Percentiles rank a stretch among this genome's conserved stretches.
phyloP scores from a whole-genome alignment of 768 basidiomycete genomes.

The Mycena belliarum region DNA sequence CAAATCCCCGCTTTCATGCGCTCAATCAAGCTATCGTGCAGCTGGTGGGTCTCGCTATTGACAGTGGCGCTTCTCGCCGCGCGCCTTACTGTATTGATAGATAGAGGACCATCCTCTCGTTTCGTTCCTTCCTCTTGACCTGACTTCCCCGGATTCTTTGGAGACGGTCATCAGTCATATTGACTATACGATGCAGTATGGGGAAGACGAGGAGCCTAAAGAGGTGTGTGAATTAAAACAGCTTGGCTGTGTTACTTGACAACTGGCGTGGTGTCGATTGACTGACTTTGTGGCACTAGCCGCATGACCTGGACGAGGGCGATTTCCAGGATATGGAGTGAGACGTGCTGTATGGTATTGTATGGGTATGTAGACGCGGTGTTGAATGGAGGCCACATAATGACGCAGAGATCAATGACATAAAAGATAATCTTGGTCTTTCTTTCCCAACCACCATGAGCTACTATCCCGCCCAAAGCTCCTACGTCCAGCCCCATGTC shows the following conservation, averaged over 20 bases:
- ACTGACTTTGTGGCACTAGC: conserved; percentile 47
- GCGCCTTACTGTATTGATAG: conserved; percentile 40
- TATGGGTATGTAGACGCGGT: not conserved
- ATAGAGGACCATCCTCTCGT: conserved; percentile 99
- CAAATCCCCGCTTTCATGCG: conserved; percentile 86
- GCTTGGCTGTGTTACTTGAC: too few relatives aligned
- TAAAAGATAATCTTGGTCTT: not conserved
- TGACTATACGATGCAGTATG: conserved; percentile 98
- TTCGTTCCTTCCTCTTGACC: conserved; percentile 92
- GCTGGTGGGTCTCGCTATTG: conserved; percentile 55
- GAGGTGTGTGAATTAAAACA: too few relatives aligned
- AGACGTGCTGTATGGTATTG: not conserved
- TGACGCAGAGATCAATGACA: conserved; percentile 9
- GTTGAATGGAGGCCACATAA: conserved; percentile 1
- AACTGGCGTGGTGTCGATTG: not conserved
- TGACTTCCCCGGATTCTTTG: conserved; percentile 86
- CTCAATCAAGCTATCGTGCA: conserved; percentile 95
- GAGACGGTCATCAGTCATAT: conserved; percentile 92
- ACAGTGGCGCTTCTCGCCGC: conserved; percentile 10
- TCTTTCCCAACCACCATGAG: conserved; percentile 17
- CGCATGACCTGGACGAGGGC: conserved; percentile 90
- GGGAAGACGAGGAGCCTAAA: conserved; percentile 97
- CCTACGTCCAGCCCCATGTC: conserved; percentile 20
- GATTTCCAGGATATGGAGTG: conserved; percentile 81
- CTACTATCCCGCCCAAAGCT: conserved; percentile 24